Evolutionary conservation across 2,329 filamentous ascomycete species (phyloP).

Genomic region (Graphiopsis chlorocephala): DNA sequence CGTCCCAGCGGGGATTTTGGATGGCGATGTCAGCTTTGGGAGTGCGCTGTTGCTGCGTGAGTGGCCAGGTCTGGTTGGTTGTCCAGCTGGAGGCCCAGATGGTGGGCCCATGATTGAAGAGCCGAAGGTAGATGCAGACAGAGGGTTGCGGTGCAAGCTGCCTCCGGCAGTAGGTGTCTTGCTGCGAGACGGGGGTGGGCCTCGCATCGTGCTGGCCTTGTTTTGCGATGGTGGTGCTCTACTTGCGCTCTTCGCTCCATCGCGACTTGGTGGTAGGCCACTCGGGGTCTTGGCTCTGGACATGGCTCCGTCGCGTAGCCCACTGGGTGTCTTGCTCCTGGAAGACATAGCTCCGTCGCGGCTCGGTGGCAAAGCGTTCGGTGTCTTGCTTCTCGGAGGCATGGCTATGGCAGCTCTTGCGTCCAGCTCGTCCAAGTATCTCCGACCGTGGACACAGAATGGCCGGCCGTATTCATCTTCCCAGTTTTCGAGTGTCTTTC

Average conservation of each 20-base stretch:
- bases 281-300: constrained; percentile 65
- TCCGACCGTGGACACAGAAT: constrained; percentile 88
- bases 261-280: constrained; percentile 26
- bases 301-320: not conserved
- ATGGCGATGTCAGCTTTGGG: constrained; percentile 41
- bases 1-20: constrained; percentile 52
- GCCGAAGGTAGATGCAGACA: constrained; percentile 26
- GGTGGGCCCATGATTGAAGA: constrained; percentile 30
- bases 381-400: constrained; percentile 64
- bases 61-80: constrained; percentile 18
- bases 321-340: not conserved
- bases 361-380: constrained; percentile 38
- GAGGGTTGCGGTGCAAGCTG: constrained; percentile 32
- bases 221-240: constrained; percentile 27
- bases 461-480: constrained; percentile 92
- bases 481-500: constrained; percentile 77
- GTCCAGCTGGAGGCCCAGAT: constrained; percentile 34
- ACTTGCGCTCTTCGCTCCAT: constrained; percentile 31
- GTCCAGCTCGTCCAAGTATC: constrained; percentile 84
- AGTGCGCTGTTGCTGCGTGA: constrained; percentile 38
- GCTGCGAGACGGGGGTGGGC: constrained; percentile 40
- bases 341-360: constrained; percentile 22
- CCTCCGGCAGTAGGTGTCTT: constrained; percentile 41
- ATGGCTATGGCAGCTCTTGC: constrained; percentile 57
- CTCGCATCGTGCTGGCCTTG: constrained; percentile 41